Evolutionary conservation across 331 rosid species (phyloP).

Genomic region (Stylosanthes scabra): DNA sequence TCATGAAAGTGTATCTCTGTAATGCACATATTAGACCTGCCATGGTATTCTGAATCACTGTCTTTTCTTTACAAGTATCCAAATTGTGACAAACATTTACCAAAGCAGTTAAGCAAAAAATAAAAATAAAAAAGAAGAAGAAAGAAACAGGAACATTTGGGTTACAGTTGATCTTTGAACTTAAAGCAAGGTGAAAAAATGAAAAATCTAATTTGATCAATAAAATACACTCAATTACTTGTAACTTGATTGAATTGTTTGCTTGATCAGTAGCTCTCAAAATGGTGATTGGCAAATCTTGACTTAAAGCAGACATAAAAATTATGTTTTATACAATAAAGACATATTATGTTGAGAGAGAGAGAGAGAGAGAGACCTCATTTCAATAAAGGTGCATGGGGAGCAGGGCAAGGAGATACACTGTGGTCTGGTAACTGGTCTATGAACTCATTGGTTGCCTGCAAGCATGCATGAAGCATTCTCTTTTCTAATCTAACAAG

Average conservation of each 20-base stretch:
- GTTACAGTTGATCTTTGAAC: background rate
- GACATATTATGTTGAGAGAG: slow-evolving; percentile 17
- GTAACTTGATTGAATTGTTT: too few species aligned
- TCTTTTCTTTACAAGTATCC: background rate
- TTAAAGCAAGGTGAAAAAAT: background rate
- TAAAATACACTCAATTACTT: background rate
- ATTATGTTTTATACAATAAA: slow-evolving; percentile 14
- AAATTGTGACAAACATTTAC: background rate
- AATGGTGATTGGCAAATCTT: background rate
- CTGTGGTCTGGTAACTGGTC: slow-evolving; percentile 79
- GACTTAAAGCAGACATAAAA: slow-evolving; percentile 37
- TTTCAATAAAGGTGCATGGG: slow-evolving; percentile 79
- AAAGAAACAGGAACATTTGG: too few species aligned
- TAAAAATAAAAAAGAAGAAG: too few species aligned
- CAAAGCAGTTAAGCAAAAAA: too few species aligned
- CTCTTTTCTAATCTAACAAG: slow-evolving; percentile 84
- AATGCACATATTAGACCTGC: background rate
- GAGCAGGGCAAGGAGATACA: slow-evolving; percentile 91
- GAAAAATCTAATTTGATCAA: background rate
- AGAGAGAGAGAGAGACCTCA: slow-evolving; percentile 48
- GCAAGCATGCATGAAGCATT: slow-evolving; percentile 90
- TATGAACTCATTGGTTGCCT: slow-evolving; percentile 65
- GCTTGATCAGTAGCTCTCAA: background rate
- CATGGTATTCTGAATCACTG: slow-evolving; percentile 20
- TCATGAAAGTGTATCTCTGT: slow-evolving; percentile 15